Base-by-base conservation (phyloP, 2,329 filamentous ascomycete genomes). In the Fusarium praegraminearum region DNA sequence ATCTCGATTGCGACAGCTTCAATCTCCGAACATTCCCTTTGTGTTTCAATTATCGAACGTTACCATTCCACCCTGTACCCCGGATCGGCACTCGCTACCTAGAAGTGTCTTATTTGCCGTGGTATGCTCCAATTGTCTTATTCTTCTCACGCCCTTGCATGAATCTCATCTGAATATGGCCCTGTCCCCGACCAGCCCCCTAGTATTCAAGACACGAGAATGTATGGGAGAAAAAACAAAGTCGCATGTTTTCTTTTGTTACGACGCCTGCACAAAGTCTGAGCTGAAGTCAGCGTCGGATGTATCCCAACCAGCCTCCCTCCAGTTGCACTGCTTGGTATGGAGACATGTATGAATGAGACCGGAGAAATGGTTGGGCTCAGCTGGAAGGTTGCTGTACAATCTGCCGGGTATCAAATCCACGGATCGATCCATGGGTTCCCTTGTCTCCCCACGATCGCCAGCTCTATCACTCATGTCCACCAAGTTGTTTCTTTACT, bases 61-160 rank as follows among this genome's bases (percentile, higher is more conserved):
- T 73, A 46, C 62, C 63, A 71, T 72, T 71, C 70, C 67, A 45
- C 47, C 67, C 47, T 57, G 46, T 43, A 66, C 63, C 70, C 46
- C 72, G 67, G 72, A 63, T 50, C 64, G 68, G 69, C 57, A 55
- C 60, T 65, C 62, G 44, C 46, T 62, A 56, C 50, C 69, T 33
- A 68, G 55, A 57, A 70, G 67, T 73, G 72, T 69, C 72, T 75
- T 75, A 73, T 61, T 59, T 69, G 66, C 69, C 56, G 68, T 75
- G 72, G 72, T 74, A 74, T 74, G 70, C 66, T 72, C 60, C 52
- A 69, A 72, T 66, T 71, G 67, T 56, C 69, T 64, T 56, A 68
- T 70, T 70, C 51, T 55, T 60, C 54, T 61, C 53, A 36, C 49
- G 41, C 60, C 68, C 43, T 66, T 50, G 68, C 68, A 68, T 70